Percentiles rank a stretch among this genome's conserved stretches.
These are phyloP conservation scores for Alternaria brassicicola DNA, from an alignment of 2,329 filamentous ascomycete species.

Conservation along the genomic window DNA sequence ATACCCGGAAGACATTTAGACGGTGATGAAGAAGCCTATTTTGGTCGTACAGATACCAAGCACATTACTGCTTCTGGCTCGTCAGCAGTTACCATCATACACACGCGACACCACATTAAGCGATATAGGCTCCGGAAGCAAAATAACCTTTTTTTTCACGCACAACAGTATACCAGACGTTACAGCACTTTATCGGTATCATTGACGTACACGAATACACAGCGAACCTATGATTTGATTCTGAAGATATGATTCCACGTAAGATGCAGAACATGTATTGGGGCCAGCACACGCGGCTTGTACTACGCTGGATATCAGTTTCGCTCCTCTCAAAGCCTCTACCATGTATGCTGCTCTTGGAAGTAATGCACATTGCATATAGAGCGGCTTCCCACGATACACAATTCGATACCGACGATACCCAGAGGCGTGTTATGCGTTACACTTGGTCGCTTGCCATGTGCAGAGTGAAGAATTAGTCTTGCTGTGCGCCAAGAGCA, in stretches of 20 bases:
- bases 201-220: neutral
- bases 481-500: neutral
- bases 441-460: no score
- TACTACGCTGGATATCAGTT: neutral
- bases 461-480: no score
- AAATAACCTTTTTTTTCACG: neutral
- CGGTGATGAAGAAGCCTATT: neutral
- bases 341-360: neutral
- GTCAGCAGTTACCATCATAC: neutral
- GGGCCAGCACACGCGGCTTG: neutral
- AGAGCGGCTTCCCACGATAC: neutral
- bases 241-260: neutral
- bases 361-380: neutral
- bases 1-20: conserved; percentile 23
- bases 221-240: neutral
- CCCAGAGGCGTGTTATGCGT: neutral
- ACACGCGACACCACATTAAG: neutral
- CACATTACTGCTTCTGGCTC: neutral
- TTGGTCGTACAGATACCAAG: neutral
- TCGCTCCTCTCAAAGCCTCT: neutral
- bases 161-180: neutral
- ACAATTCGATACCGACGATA: neutral
- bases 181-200: neutral
- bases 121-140: neutral
- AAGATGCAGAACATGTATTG: neutral